A percentile compares a stretch with the other conserved stretches of the same genome.
phyloP scores from a whole-genome alignment of 768 basidiomycete genomes.

The Tricholoma sp. region DNA sequence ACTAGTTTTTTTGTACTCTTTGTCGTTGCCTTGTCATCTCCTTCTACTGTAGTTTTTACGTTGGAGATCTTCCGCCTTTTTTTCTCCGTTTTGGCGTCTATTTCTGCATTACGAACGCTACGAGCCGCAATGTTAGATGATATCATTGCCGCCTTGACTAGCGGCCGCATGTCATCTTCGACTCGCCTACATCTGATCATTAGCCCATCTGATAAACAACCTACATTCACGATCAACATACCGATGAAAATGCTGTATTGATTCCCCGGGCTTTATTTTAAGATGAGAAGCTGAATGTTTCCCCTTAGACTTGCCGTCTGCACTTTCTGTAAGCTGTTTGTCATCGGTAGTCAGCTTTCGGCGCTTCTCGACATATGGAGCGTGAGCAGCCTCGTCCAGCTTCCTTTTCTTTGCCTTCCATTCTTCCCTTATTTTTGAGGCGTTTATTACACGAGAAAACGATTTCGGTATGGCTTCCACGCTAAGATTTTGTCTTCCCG shows the following conservation, averaged over 20 bases:
- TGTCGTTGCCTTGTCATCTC: slow-evolving; percentile 12
- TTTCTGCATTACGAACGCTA: slow-evolving; percentile 35
- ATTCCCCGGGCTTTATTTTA: slow-evolving; percentile 61
- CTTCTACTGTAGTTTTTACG: slow-evolving; percentile 10
- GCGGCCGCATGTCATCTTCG: slow-evolving; percentile 63
- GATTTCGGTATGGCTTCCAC: slow-evolving; percentile 69
- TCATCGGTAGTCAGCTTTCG: slow-evolving; percentile 22
- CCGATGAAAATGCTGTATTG: slow-evolving; percentile 74
- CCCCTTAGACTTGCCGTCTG: slow-evolving; percentile 19
- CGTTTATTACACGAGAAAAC: slow-evolving; percentile 58
- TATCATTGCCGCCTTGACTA: slow-evolving; percentile 57
- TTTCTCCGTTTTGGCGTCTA: slow-evolving; percentile 24
- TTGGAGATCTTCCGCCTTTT: slow-evolving; percentile 12
- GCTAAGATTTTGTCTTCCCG: slow-evolving; percentile 34
- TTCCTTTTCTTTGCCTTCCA: slow-evolving; percentile 47
- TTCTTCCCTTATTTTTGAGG: slow-evolving; percentile 50
- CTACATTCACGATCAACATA: slow-evolving; percentile 24
- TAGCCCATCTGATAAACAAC: neutral
- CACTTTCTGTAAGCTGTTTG: neutral
- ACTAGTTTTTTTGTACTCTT: neutral
- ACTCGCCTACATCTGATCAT: slow-evolving; percentile 49
- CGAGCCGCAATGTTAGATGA: slow-evolving; percentile 49
- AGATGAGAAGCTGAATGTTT: slow-evolving; percentile 22
- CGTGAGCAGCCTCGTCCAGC: slow-evolving; percentile 23
- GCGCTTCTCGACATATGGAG: slow-evolving; percentile 23